Percentiles rank a stretch among this genome's conserved stretches.
Conservation (phyloP, 352 stramenopile genomes). For the Phytophthora lateralis region DNA sequence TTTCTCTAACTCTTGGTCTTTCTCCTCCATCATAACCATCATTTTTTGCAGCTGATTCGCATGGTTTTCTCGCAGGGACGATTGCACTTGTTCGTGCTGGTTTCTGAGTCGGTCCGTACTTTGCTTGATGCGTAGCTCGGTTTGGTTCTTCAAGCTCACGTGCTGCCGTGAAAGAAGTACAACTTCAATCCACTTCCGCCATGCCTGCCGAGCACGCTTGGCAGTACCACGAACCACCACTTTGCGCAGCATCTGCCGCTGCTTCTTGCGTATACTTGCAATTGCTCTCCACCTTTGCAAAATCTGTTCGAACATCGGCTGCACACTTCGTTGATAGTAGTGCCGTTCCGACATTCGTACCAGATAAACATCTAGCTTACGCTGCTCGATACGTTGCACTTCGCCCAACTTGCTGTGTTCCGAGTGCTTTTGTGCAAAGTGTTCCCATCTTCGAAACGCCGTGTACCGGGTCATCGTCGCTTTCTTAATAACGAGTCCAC, state of each 20-base stretch:
- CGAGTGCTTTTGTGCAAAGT: conserved; percentile 2
- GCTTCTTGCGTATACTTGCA: conserved; percentile 9
- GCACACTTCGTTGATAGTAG: conserved; percentile 10
- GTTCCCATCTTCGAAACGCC: conserved; percentile 31
- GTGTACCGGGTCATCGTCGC: not conserved
- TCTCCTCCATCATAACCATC: conserved; percentile 22
- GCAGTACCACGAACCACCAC: conserved; percentile 14
- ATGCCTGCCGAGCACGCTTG: conserved; percentile 6
- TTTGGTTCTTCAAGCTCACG: conserved; percentile 11
- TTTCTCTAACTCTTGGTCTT: conserved; percentile 29
- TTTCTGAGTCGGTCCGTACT: conserved; percentile 6
- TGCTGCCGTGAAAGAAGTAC: conserved; percentile 12
- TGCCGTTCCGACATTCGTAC: conserved; percentile 26
- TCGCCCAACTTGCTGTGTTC: conserved; percentile 5
- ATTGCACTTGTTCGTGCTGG: conserved; percentile 25
- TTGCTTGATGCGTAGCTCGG: conserved; percentile 16
- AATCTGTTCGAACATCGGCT: conserved; percentile 18
- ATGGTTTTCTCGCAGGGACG: conserved; percentile 9
- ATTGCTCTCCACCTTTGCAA: conserved; percentile 17
- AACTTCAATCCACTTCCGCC: conserved; percentile 25
- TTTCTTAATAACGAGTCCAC: conserved; percentile 16
- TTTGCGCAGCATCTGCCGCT: conserved; percentile 17
- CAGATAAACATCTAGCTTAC: conserved; percentile 16
- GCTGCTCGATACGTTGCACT: conserved; percentile 9
- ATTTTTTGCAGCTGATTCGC: conserved; percentile 32